Conservation (phyloP, 2,329 filamentous ascomycete genomes). For the Coniella vitis region DNA sequence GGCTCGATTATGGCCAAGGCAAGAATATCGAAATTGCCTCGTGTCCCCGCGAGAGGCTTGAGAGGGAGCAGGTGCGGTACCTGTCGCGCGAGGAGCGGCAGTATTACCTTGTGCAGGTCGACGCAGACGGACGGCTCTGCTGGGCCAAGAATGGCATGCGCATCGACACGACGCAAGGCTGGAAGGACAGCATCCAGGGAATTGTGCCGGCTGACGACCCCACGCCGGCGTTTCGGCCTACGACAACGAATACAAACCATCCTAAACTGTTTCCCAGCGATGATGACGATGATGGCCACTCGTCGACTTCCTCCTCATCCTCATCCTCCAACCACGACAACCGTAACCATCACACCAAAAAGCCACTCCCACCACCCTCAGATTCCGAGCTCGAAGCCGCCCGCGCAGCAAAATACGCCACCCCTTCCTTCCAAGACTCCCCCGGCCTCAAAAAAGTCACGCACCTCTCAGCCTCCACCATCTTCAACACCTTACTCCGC, state of each 20-base stretch:
- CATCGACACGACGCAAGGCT: constrained; percentile 70
- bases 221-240: constrained; percentile 45
- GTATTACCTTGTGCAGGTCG: constrained; percentile 73
- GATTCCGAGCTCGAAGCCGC: constrained; percentile 48
- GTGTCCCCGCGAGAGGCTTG: constrained; percentile 67
- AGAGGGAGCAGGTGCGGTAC: constrained; percentile 76
- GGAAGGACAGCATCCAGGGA: constrained; percentile 72
- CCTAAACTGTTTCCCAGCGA: constrained; percentile 13
- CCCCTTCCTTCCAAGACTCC: constrained; percentile 53
- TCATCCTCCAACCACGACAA: constrained; percentile 16
- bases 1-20: constrained; percentile 80
- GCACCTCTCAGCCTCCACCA: constrained; percentile 59
- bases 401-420: constrained; percentile 57
- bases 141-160: constrained; percentile 78
- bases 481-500: constrained; percentile 72
- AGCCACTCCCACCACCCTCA: constrained; percentile 16
- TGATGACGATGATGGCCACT: constrained; percentile 12
- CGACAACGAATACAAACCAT: constrained; percentile 25
- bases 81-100: constrained; percentile 74
- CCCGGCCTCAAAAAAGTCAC: constrained; percentile 55
- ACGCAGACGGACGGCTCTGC: constrained; percentile 66
- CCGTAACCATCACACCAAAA: too few species aligned
- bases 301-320: constrained; percentile 16
- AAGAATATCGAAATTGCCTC: constrained; percentile 60
- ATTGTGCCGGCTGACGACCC: constrained; percentile 58